phyloP scores from a whole-genome alignment of 345 rosid genomes.

The Aquilaria yunnanensis region DNA sequence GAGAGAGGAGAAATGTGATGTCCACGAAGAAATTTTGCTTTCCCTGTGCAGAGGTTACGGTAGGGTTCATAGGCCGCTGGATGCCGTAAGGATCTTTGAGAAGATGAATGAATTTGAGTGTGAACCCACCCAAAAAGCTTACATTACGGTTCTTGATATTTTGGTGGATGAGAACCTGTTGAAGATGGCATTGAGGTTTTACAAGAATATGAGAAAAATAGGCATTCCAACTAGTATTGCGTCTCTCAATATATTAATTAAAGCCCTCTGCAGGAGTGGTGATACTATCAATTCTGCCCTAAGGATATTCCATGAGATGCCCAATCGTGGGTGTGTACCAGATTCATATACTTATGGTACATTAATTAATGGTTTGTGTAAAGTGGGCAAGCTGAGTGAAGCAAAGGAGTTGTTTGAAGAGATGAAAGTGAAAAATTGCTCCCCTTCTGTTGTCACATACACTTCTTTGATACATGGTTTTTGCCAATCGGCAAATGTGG shows the following conservation, averaged over 20 bases:
- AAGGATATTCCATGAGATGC: conserved; percentile 76
- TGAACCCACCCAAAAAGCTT: conserved; percentile 47
- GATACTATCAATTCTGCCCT: conserved; percentile 64
- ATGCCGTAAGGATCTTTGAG: conserved; percentile 60
- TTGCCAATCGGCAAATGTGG: conserved; percentile 46
- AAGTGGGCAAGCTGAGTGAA: conserved; percentile 50
- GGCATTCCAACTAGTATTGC: conserved; percentile 54
- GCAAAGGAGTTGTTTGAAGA: conserved; percentile 66
- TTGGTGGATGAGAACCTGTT: conserved; percentile 79
- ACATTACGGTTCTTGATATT: conserved; percentile 53
- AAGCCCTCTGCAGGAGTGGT: conserved; percentile 70
- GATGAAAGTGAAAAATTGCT: conserved; percentile 68
- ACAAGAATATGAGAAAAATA: conserved; percentile 56
- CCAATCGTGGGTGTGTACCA: conserved; percentile 53
- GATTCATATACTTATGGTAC: conserved; percentile 93
- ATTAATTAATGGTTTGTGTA: conserved; percentile 76
- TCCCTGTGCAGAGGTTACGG: conserved; percentile 73
- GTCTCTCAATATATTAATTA: conserved; percentile 80
- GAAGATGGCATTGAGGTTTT: conserved; percentile 57
- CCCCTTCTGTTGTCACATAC: conserved; percentile 80
- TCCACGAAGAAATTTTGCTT: conserved; percentile 55
- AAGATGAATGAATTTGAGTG: conserved; percentile 64
- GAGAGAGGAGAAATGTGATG: conserved; percentile 52
- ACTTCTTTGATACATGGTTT: conserved; percentile 68
- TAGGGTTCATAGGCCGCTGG: conserved; percentile 66